A percentile compares a stretch with the other conserved stretches of the same genome.
These are phyloP conservation scores for Penicillium olsonii DNA, from an alignment of 2,329 filamentous ascomycete genomes.

Conservation along the genomic window DNA sequence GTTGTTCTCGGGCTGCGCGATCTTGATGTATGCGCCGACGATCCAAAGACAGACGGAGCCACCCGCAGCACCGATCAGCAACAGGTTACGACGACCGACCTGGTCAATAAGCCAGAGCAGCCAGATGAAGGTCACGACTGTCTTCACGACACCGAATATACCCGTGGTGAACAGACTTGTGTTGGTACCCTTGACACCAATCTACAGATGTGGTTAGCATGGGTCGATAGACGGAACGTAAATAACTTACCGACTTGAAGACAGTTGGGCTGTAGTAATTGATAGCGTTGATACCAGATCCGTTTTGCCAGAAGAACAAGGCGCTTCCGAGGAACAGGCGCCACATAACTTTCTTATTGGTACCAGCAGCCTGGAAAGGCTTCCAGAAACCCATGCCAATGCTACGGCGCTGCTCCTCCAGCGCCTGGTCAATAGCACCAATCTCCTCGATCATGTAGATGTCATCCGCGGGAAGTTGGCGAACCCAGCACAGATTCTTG, in stretches of 20 bases:
- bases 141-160: conserved; percentile 77
- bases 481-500: conserved; percentile 51
- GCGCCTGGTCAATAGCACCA: conserved; percentile 67
- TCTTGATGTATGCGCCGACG: conserved; percentile 40
- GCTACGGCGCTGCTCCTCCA: conserved; percentile 63
- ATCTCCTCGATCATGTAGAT: conserved; percentile 75
- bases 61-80: conserved; percentile 65
- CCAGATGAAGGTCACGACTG: conserved; percentile 67
- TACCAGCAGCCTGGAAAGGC: conserved; percentile 62
- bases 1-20: conserved; percentile 31
- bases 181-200: conserved; percentile 63
- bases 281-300: conserved; percentile 73
- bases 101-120: conserved; percentile 68
- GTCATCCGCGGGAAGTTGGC: conserved; percentile 43
- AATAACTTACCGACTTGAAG: conserved; percentile 51
- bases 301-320: conserved; percentile 80
- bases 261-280: conserved; percentile 74
- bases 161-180: conserved; percentile 68
- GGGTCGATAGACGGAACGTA: too few species aligned
- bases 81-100: conserved; percentile 62
- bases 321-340: conserved; percentile 72
- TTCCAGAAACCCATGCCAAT: conserved; percentile 75
- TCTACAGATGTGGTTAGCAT: conserved; percentile 25
- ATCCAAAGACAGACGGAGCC: conserved; percentile 52
- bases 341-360: conserved; percentile 62